phyloP scores from a whole-genome alignment of 2,329 filamentous ascomycete genomes.

The Trichoderma afroharzianum region DNA sequence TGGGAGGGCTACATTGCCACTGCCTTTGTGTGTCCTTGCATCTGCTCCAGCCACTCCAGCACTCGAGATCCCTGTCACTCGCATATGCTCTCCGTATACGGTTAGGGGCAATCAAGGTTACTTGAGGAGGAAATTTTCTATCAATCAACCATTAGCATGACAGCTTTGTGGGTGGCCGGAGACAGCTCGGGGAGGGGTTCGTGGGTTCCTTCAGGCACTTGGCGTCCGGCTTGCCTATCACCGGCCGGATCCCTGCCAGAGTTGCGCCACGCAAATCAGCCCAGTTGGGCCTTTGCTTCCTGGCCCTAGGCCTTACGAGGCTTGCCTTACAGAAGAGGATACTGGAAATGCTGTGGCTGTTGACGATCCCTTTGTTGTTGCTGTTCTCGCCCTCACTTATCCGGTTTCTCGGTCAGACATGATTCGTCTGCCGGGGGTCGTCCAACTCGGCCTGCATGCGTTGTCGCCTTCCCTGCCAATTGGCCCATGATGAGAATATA shows the following conservation, averaged over 20 bases:
- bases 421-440: background rate
- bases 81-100: background rate
- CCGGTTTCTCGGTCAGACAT: background rate
- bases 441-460: background rate
- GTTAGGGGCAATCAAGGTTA: background rate
- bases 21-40: background rate
- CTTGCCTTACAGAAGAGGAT: background rate
- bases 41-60: background rate
- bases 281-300: background rate
- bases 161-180: background rate
- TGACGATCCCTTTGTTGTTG: background rate
- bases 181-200: background rate
- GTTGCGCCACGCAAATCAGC: conserved; percentile 1
- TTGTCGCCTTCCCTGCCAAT: background rate
- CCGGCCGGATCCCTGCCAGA: conserved; percentile 2
- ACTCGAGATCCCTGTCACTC: background rate
- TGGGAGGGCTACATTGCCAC: conserved; percentile 7
- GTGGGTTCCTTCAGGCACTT: conserved; percentile 3
- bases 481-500: background rate
- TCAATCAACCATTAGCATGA: conserved; percentile 1
- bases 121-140: background rate
- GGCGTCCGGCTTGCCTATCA: background rate
- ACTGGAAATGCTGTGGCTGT: background rate
- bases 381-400: background rate
- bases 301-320: background rate